These are phyloP conservation scores for Yamadazyma siamensis DNA, from an alignment of 1,139 yeast genomes.

Conservation along the genomic window DNA sequence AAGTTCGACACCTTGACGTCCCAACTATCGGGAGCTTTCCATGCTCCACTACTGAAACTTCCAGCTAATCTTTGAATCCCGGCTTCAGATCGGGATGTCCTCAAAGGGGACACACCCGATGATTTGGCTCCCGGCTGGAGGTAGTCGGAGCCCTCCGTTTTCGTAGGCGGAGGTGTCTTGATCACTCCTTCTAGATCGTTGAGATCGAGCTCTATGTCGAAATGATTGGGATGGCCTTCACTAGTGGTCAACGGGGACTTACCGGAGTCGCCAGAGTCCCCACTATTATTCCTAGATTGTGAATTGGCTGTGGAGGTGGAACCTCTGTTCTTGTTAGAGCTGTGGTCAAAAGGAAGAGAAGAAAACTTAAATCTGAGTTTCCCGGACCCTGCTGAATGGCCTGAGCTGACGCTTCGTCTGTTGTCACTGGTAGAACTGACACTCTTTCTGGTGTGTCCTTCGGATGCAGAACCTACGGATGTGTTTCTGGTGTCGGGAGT, in stretches of 20 bases:
- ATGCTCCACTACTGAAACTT: slow-evolving; percentile 14
- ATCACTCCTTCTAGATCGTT: slow-evolving; percentile 55
- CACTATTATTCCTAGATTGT: slow-evolving; percentile 6
- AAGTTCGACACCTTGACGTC: slow-evolving; percentile 50
- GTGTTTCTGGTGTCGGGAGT: slow-evolving; percentile 6
- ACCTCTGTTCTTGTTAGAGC: slow-evolving; percentile 9
- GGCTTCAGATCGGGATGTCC: slow-evolving; percentile 8
- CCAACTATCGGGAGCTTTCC: slow-evolving; percentile 84
- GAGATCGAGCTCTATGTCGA: slow-evolving; percentile 46
- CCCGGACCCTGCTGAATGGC: slow-evolving; percentile 10
- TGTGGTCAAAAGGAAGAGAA: slow-evolving; percentile 32
- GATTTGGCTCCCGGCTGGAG: slow-evolving; percentile 3
- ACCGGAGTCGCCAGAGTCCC: slow-evolving; percentile 6
- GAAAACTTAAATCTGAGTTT: slow-evolving; percentile 38
- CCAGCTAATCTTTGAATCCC: slow-evolving; percentile 5
- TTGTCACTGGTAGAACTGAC: slow-evolving; percentile 19
- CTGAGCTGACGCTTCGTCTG: not conserved
- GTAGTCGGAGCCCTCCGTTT: slow-evolving; percentile 2
- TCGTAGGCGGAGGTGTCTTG: slow-evolving; percentile 21
- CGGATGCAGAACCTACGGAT: slow-evolving; percentile 4
- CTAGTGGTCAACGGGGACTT: too few species aligned
- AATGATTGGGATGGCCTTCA: too few species aligned
- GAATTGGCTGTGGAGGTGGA: slow-evolving; percentile 2
- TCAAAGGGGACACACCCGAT: slow-evolving; percentile 6
- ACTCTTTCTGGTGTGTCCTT: slow-evolving; percentile 14